Conservation (phyloP, 352 stramenopile species). For the Aphanomyces astaci region DNA sequence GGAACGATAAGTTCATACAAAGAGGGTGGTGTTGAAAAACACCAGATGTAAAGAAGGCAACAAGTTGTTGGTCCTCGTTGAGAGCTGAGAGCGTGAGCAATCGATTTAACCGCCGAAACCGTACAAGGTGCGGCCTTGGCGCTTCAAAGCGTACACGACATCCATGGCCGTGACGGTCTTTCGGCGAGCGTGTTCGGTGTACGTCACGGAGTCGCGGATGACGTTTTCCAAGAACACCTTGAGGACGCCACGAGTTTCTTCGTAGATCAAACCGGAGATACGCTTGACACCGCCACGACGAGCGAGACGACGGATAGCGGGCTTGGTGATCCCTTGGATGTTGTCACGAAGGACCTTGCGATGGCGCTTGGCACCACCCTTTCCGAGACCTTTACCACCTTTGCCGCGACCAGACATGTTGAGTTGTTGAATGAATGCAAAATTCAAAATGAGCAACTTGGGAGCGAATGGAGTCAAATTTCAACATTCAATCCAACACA, state of each 20-base stretch:
- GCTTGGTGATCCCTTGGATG: constrained; percentile 97
- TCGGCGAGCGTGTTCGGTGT: constrained; percentile 33
- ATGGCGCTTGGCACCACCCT: constrained; percentile 93
- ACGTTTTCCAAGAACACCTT: constrained; percentile 59
- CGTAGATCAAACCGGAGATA: constrained; percentile 51
- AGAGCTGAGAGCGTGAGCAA: neutral
- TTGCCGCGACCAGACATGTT: constrained; percentile 80
- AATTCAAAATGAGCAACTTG: neutral
- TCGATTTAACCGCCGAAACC: constrained; percentile 63
- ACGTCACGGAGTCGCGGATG: constrained; percentile 46
- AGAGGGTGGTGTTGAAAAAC: constrained; percentile 25
- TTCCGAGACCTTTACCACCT: constrained; percentile 70
- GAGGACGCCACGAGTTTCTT: constrained; percentile 61
- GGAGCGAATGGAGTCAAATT: neutral
- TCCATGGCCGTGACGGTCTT: constrained; percentile 27
- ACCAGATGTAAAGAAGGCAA: constrained; percentile 5
- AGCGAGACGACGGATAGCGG: constrained; percentile 54
- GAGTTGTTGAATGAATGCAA: constrained; percentile 17
- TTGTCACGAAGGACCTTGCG: constrained; percentile 96
- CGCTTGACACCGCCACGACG: constrained; percentile 47
- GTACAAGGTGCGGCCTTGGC: constrained; percentile 94
- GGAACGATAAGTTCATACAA: constrained; percentile 6
- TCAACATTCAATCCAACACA: neutral
- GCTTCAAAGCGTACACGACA: constrained; percentile 97
- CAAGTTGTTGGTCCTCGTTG: neutral